phyloP scores from a whole-genome alignment of 2,329 filamentous ascomycete species.

The Penicillium sp. region DNA sequence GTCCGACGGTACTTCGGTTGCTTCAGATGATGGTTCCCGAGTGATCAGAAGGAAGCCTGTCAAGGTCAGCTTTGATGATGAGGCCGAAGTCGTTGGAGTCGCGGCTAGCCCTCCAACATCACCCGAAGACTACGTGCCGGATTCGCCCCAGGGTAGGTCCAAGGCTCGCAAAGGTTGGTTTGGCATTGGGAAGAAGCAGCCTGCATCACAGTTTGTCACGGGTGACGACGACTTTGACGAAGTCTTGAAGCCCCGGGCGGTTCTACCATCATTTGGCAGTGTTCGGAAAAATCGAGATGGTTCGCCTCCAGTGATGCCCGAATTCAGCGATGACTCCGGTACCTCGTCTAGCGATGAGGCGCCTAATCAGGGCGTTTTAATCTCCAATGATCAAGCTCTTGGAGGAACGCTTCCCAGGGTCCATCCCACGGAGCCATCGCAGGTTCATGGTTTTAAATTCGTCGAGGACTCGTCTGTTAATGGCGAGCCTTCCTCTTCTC shows the following conservation, averaged over 20 bases:
- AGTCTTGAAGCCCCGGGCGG: conserved; percentile 54
- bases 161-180: conserved; percentile 35
- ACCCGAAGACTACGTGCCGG: conserved; percentile 36
- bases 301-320: conserved; percentile 15
- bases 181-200: conserved; percentile 33
- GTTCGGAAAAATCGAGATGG: conserved; percentile 47
- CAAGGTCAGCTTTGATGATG: conserved; percentile 65
- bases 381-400: conserved; percentile 51
- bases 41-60: conserved; percentile 50
- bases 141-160: conserved; percentile 32
- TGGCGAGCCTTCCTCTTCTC: conserved; percentile 1
- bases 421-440: conserved; percentile 4
- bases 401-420: conserved; percentile 47
- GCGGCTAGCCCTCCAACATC: conserved; percentile 40
- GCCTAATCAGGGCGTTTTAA: conserved; percentile 20
- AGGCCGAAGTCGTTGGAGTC: conserved; percentile 47
- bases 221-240: conserved; percentile 51
- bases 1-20: conserved; percentile 52
- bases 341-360: conserved; percentile 46
- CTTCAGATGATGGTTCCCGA: conserved; percentile 42
- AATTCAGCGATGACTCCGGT: conserved; percentile 30
- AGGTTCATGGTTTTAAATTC: conserved; percentile 4
- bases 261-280: conserved; percentile 60
- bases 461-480: conserved; percentile 15
- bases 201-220: conserved; percentile 20